Evolutionary conservation across 768 basidiomycete genomes (phyloP), one percentile per base, ranked within the genome.

Genomic region (Tricholoma terreum): DNA sequence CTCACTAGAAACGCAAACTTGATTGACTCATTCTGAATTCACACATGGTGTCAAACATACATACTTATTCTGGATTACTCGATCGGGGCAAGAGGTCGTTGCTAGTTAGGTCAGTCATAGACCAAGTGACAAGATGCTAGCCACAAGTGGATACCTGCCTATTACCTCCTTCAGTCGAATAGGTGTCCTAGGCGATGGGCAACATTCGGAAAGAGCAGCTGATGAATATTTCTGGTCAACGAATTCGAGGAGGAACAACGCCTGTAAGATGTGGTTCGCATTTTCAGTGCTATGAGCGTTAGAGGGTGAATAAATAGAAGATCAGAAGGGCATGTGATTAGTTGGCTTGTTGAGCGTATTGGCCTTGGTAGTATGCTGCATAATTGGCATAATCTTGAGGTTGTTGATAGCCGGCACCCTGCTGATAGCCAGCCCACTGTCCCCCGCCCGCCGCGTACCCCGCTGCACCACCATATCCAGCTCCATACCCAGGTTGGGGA

Each of bases 281-380:
- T 59, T 66, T 68, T 73, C 68, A 72, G 70, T 77, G 72, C 73
- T 75, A 74, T 61, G 74, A 68, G 65, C 59, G 78, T 79, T 73
- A 77, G 76, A 74, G 65, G 68, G 69, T 65, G 71, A 71, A 70
- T 65, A 66, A 55, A 54, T 14, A 54, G 52, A 55, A 67, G 65
- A 69, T 67, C 63, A 63, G 62, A 67, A 63, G 52, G 62, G 40
- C 57, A 59, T 61, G 60, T 54, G 61, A 70, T 68, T 66, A 69
- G 65, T 65, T 79, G 70, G 80, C 69, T 73, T 85, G 85, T 71
- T 91, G 90, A 61, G 86, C 79, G 67, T 92, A 92, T 80, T 92
- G 90, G 71, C 83, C 84, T 77, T 92, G 90, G 73, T 94, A 94
- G 71, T 93, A 94, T 59, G 90, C 82, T 43, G 90, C 88, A 60